These are phyloP conservation scores for Xerophyta viscosa DNA, from an alignment of 106 monocot species.

Conservation along the genomic window DNA sequence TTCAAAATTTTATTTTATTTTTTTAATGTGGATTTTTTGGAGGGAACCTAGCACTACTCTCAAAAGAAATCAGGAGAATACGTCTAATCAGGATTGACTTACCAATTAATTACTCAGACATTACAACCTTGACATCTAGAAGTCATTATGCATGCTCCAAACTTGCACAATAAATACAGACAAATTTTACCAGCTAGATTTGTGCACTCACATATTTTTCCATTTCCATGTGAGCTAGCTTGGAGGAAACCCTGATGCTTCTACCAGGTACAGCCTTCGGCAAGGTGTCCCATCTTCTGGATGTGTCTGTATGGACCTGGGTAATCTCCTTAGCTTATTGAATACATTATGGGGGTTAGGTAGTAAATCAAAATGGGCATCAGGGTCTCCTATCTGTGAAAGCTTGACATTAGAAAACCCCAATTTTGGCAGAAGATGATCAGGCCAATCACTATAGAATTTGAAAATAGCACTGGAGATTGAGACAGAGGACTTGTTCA, in stretches of 20 bases:
- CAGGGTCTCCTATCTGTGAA: conserved; percentile 79
- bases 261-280: conserved; percentile 67
- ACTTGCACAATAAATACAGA: too few relatives aligned
- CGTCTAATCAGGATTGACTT: too few relatives aligned
- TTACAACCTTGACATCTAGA: too few relatives aligned
- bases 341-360: conserved; percentile 71
- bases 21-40: too few relatives aligned
- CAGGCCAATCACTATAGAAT: conserved; percentile 77
- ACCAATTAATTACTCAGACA: too few relatives aligned
- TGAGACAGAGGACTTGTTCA: conserved; percentile 60
- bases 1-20: too few relatives aligned
- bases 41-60: too few relatives aligned
- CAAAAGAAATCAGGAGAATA: too few relatives aligned
- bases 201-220: too few relatives aligned
- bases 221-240: conserved; percentile 7
- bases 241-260: conserved; percentile 51
- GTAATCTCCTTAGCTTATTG: conserved; percentile 58
- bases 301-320: conserved; percentile 52
- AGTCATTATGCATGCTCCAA: too few relatives aligned
- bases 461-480: conserved; percentile 52
- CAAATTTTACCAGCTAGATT: too few relatives aligned
- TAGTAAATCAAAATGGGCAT: conserved; percentile 76
- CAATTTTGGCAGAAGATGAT: conserved; percentile 53
- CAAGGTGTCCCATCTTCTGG: conserved; percentile 84
- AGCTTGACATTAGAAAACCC: conserved; percentile 53